phyloP scores from a whole-genome alignment of 345 rosid genomes.

The Luvunga scandens region DNA sequence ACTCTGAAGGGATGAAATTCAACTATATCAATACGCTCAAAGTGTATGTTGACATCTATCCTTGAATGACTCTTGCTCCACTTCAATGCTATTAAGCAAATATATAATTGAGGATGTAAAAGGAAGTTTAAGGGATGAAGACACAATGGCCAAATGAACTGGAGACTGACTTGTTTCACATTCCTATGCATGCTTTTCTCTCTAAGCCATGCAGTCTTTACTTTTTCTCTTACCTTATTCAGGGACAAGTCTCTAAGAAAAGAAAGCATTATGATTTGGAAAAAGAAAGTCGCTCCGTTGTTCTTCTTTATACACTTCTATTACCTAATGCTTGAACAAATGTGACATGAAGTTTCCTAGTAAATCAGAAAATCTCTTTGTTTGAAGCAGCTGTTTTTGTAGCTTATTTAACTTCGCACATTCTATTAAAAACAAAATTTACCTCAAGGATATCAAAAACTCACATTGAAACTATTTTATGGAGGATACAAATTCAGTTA shows the following conservation, averaged over 20 bases:
- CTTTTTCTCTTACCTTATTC: not conserved
- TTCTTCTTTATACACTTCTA: not conserved
- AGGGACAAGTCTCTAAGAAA: not conserved
- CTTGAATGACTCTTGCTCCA: not conserved
- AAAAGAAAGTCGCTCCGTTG: not conserved
- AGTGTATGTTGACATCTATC: not conserved
- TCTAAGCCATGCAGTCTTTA: not conserved
- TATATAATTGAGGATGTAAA: not conserved
- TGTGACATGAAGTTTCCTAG: not conserved
- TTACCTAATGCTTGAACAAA: not conserved
- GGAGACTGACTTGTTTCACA: not conserved
- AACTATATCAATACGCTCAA: not conserved
- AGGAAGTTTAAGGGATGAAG: not conserved
- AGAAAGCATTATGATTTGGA: not conserved
- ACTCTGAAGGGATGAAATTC: not conserved
- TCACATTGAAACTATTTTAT: not conserved
- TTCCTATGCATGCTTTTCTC: not conserved
- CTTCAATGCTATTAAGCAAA: not conserved
- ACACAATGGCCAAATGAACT: not conserved
- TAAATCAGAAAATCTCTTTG: not conserved
- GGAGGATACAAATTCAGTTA: not conserved
- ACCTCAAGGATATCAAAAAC: not conserved
- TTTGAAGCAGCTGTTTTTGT: not conserved
- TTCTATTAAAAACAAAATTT: not conserved
- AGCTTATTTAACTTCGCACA: not conserved